Evolutionary conservation across 805 yeast species (phyloP), one percentile per base, ranked within the genome.

Genomic region (Candida boidinii): DNA sequence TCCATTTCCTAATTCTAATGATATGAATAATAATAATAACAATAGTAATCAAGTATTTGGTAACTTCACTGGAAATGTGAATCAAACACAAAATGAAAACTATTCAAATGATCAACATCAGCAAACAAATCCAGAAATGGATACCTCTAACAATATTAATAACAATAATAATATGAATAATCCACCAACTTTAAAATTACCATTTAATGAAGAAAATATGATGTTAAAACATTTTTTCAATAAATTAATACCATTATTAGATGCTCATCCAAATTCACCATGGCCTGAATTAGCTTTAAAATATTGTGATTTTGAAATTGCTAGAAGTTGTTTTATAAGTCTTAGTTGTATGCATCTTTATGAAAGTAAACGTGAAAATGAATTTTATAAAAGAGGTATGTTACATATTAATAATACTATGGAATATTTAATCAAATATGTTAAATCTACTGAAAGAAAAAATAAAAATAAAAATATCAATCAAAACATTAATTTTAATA

Each of bases 221-320:
- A 68, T 73, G 63, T 43, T 73, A 37, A 66, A 64, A 39, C 79
- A 73, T 47, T 73, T 72, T 43, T 73, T 73, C 48, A 66, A 69
- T 41, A 66, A 69, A 37, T 53, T 73, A 23, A 49, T 73, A 5
- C 76, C 74, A 2, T 44, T 73, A 26, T 48, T 73, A 22, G 79
- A 73, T 51, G 76, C 76, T 0, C 78, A 73, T 44, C 79, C 79
- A 0, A 67, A 68, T 26, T 59, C 76, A 1, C 79, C 79, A 3
- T 71, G 78, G 78, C 79, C 79, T 0, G 73, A 71, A 37, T 48
- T 73, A 36, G 76, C 76, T 27, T 53, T 73, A 38, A 64, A 66
- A 32, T 73, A 73, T 44, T 73, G 79, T 42, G 76, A 73, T 43
- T 64, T 69, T 40, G 74, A 72, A 41, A 63, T 73, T 29, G 78